phyloP scores from a whole-genome alignment of 768 basidiomycete genomes.

The Tephrocybe sp. region DNA sequence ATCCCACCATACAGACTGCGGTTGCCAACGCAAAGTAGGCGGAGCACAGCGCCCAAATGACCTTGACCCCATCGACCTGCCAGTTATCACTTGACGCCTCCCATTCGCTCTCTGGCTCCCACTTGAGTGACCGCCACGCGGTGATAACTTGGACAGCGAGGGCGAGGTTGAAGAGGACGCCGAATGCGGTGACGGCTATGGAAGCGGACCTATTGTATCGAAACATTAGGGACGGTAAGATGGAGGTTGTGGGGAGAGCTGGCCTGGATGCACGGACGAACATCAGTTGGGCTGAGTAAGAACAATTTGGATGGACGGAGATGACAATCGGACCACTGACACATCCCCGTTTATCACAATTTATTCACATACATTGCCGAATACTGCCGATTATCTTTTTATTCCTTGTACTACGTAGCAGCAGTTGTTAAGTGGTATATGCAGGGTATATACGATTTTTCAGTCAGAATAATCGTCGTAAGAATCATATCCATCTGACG shows the following conservation, averaged over 20 bases:
- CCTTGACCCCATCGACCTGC: conserved; percentile 43
- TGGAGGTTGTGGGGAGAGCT: not conserved
- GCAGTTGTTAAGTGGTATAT: no score
- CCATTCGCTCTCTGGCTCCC: conserved; percentile 51
- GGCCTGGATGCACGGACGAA: conserved; percentile 11
- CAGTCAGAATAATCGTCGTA: conserved; percentile 5
- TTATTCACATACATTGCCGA: no score
- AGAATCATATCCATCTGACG: not conserved
- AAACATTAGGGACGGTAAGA: conserved; percentile 11
- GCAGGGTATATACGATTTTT: no score
- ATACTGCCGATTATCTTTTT: not conserved
- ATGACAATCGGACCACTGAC: conserved; percentile 4
- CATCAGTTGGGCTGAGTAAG: conserved; percentile 20
- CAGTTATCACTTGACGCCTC: conserved; percentile 39
- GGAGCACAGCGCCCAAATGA: conserved; percentile 63
- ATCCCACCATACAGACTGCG: conserved; percentile 61
- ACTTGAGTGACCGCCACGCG: conserved; percentile 32
- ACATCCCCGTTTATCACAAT: no score
- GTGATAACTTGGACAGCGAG: conserved; percentile 28
- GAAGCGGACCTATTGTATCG: conserved; percentile 28
- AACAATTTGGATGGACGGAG: not conserved
- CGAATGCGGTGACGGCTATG: conserved; percentile 25
- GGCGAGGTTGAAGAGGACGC: conserved; percentile 30
- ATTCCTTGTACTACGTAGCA: not conserved
- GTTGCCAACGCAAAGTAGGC: conserved; percentile 69